Conservation (phyloP, 2,329 filamentous ascomycete genomes). For the Neofusicoccum umdonicola region DNA sequence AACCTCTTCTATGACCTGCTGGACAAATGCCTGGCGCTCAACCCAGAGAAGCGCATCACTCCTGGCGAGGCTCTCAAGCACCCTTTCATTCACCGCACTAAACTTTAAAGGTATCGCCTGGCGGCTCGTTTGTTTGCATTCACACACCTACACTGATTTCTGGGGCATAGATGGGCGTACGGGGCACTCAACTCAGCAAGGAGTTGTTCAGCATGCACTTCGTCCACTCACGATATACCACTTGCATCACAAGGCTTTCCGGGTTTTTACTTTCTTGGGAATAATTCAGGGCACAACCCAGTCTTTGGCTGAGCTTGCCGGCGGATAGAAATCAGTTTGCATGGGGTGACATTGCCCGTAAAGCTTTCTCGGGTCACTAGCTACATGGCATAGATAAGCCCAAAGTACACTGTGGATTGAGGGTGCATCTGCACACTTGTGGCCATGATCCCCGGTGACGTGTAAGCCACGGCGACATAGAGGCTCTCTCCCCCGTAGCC, state of each 20-base stretch:
- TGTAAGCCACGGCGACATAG: background rate
- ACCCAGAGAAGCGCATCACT: constrained; percentile 88
- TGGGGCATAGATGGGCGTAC: constrained; percentile 2
- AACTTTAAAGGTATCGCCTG: background rate
- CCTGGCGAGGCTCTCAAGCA: constrained; percentile 84
- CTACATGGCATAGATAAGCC: background rate
- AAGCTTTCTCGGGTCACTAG: background rate
- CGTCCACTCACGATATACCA: background rate
- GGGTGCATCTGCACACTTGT: background rate
- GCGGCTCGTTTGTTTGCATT: background rate
- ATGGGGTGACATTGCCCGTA: background rate
- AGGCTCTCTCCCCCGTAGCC: background rate
- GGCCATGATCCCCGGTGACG: background rate
- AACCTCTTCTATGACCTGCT: constrained; percentile 82
- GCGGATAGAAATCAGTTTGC: background rate
- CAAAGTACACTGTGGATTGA: background rate
- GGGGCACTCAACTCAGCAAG: background rate
- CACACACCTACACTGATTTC: background rate
- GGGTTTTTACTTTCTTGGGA: background rate
- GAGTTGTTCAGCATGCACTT: background rate
- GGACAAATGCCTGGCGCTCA: constrained; percentile 82
- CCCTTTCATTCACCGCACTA: constrained; percentile 65
- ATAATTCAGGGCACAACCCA: background rate
- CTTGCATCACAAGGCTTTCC: background rate
- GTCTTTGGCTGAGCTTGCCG: background rate